Evolutionary conservation across 2,329 filamentous ascomycete genomes (phyloP).

Genomic region (Diplodia intermedia): DNA sequence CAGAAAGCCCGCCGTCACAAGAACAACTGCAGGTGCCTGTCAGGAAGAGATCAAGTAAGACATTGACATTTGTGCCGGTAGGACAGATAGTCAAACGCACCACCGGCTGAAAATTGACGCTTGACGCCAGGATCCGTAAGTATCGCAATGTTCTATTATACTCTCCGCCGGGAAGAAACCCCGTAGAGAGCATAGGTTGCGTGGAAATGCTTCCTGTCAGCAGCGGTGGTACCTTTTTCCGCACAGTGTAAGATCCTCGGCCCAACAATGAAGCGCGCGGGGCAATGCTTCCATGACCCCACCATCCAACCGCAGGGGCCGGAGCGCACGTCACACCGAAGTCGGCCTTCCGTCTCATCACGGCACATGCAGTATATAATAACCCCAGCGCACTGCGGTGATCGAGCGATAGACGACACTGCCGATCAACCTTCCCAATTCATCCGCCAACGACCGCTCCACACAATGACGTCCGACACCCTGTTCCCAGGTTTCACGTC

Average conservation of each 20-base stretch:
- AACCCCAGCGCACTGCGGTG: not conserved
- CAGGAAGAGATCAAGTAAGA: not conserved
- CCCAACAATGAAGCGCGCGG: slow-evolving; percentile 19
- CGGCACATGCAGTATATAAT: slow-evolving; percentile 1
- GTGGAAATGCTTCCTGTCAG: slow-evolving; percentile 1
- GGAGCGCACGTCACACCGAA: slow-evolving; percentile 10
- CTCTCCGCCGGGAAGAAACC: not conserved
- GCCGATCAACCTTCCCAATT: slow-evolving; percentile 16
- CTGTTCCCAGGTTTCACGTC: slow-evolving; percentile 27
- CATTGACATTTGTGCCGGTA: not conserved
- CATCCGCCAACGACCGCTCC: not conserved
- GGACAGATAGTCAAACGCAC: not conserved
- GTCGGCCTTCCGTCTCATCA: not conserved
- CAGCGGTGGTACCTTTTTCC: slow-evolving; percentile 9
- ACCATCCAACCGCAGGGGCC: not conserved
- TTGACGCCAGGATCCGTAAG: not conserved
- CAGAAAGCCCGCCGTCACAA: not conserved
- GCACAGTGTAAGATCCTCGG: not conserved
- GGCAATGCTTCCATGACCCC: not conserved
- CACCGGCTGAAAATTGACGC: slow-evolving; percentile 4
- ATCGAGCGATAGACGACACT: not conserved
- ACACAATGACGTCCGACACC: slow-evolving; percentile 1
- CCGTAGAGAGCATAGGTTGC: not conserved
- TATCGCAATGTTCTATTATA: not conserved
- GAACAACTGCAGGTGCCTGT: no score